Evolutionary conservation across 495 filamentous ascomycete species (phyloP).

Genomic region (Diplogelasinospora grovesii): DNA sequence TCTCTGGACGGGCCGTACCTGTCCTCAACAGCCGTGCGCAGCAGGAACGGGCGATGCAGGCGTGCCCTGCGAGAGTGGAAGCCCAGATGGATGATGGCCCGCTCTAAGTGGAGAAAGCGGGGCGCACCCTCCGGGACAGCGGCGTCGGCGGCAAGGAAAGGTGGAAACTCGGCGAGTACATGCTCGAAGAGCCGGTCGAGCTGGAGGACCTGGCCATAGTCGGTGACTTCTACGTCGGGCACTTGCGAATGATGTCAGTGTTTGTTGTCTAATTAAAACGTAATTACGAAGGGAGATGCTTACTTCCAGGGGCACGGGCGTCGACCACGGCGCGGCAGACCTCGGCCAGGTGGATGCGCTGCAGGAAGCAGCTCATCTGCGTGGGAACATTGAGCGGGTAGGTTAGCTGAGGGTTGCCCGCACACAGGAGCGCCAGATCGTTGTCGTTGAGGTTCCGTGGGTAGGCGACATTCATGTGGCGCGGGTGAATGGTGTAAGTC

Average conservation of each 20-base stretch:
- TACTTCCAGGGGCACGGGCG: constrained; percentile 5
- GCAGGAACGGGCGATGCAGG: constrained; percentile 20
- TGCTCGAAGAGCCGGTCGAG: constrained; percentile 17
- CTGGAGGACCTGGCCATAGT: constrained; percentile 8
- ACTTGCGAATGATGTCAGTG: too few relatives aligned
- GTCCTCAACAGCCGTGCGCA: neutral
- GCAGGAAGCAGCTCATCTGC: constrained; percentile 39
- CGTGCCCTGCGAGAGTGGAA: constrained; percentile 16
- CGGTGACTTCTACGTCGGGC: constrained; percentile 12
- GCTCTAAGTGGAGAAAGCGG: constrained; percentile 5
- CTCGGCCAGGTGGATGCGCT: constrained; percentile 40
- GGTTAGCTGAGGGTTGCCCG: constrained; percentile 21
- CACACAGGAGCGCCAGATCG: constrained; percentile 21
- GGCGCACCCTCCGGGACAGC: constrained; percentile 5
- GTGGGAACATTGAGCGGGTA: constrained; percentile 34
- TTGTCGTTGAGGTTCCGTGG: constrained; percentile 43
- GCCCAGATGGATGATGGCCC: constrained; percentile 13
- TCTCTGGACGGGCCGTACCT: too few relatives aligned
- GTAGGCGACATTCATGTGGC: constrained; percentile 38
- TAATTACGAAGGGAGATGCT: too few relatives aligned
- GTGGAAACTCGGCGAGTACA: constrained; percentile 10
- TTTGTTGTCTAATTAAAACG: too few relatives aligned
- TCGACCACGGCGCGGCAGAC: constrained; percentile 40
- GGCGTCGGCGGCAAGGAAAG: constrained; percentile 3
- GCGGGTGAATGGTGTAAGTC: constrained; percentile 33